phyloP scores from a whole-genome alignment of 2,329 filamentous ascomycete species.

The Aspergillus fumigatiaffinis region DNA sequence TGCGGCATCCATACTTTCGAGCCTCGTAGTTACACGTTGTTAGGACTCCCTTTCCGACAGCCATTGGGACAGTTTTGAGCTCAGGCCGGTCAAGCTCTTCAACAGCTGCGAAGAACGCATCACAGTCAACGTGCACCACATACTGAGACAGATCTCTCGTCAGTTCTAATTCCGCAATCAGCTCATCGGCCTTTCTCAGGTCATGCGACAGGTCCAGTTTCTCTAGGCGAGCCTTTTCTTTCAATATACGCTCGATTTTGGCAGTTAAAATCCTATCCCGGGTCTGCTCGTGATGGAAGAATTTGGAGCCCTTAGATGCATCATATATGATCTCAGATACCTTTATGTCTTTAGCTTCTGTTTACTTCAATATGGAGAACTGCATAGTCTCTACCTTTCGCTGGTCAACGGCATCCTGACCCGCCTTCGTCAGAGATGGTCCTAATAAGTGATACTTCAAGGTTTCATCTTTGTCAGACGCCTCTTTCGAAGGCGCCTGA shows the following conservation, averaged over 20 bases:
- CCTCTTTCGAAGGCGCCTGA: slow-evolving; percentile 1
- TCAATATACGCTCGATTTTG: slow-evolving; percentile 77
- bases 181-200: slow-evolving; percentile 71
- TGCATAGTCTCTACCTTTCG: slow-evolving; percentile 56
- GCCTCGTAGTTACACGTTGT: slow-evolving; percentile 84
- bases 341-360: slow-evolving; percentile 35
- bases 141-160: slow-evolving; percentile 76
- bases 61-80: slow-evolving; percentile 80
- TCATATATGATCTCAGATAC: slow-evolving; percentile 97
- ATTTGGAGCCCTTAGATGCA: slow-evolving; percentile 93
- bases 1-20: slow-evolving; percentile 82
- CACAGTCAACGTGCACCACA: slow-evolving; percentile 91
- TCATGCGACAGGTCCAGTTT: slow-evolving; percentile 70
- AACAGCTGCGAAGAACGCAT: slow-evolving; percentile 95
- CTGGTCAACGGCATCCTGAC: slow-evolving; percentile 91
- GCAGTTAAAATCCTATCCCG: slow-evolving; percentile 77
- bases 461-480: slow-evolving; percentile 49
- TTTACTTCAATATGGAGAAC: not conserved
- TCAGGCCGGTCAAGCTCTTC: slow-evolving; percentile 82
- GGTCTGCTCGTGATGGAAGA: slow-evolving; percentile 84
- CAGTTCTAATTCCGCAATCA: slow-evolving; percentile 74
- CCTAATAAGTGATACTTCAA: slow-evolving; percentile 88
- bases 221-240: slow-evolving; percentile 71
- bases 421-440: slow-evolving; percentile 87
- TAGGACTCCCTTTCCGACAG: slow-evolving; percentile 72